A percentile compares a stretch with the other conserved stretches of the same genome.
These are phyloP conservation scores for Neurospora sp. DNA, from an alignment of 495 filamentous ascomycete species.

Conservation along the genomic window DNA sequence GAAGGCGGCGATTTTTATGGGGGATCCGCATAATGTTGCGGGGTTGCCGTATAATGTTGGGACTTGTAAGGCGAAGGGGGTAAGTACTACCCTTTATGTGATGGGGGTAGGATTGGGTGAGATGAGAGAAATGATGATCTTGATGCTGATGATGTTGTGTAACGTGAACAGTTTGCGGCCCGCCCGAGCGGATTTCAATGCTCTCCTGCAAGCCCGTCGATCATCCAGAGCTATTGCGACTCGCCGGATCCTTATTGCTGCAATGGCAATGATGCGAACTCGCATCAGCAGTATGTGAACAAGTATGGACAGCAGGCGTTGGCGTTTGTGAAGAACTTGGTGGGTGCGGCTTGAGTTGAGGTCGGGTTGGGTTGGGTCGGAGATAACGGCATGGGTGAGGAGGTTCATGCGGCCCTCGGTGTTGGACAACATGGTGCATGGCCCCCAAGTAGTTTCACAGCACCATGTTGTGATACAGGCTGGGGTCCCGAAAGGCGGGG, in stretches of 20 bases:
- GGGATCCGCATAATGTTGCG: conserved; percentile 42
- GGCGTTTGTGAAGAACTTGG: conserved; percentile 22
- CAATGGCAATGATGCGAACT: conserved; percentile 47
- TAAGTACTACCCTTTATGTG: conserved; percentile 32
- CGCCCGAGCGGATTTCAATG: conserved; percentile 47
- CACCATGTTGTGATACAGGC: background rate
- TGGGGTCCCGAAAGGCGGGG: background rate
- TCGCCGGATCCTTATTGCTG: conserved; percentile 55
- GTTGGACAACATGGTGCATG: background rate
- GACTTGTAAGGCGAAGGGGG: conserved; percentile 43
- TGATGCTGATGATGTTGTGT: background rate
- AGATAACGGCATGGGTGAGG: background rate
- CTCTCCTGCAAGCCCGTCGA: conserved; percentile 34
- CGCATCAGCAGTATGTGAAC: conserved; percentile 50
- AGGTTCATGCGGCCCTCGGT: background rate
- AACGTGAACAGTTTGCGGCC: conserved; percentile 47
- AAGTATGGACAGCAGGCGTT: conserved; percentile 33
- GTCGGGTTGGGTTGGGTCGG: background rate
- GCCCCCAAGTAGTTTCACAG: background rate
- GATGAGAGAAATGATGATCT: background rate
- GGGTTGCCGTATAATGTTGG: conserved; percentile 53
- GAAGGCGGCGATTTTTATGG: conserved; percentile 55
- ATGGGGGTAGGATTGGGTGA: background rate
- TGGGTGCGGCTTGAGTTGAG: conserved; percentile 7
- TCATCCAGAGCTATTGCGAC: conserved; percentile 57